Percentiles rank a stretch among this genome's conserved stretches.
Conservation (phyloP, 371 early-diverging fungal species). For the Mucor plumbeus region DNA sequence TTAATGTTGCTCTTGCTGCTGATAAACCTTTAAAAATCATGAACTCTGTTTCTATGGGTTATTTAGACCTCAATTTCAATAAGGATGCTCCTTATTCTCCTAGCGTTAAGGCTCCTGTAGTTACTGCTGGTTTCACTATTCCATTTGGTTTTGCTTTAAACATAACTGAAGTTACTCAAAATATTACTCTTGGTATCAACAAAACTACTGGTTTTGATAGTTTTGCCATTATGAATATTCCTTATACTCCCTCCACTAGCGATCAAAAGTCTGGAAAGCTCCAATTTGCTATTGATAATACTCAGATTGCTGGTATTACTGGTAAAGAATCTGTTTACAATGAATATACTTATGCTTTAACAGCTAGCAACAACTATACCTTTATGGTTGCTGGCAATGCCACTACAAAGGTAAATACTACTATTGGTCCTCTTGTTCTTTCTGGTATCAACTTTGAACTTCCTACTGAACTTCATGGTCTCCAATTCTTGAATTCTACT, state of each 20-base stretch:
- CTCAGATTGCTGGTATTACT: constrained; percentile 46
- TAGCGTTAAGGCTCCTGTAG: constrained; percentile 48
- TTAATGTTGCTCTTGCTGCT: constrained; percentile 57
- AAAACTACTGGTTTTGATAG: constrained; percentile 22
- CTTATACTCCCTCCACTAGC: constrained; percentile 49
- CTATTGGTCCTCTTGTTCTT: constrained; percentile 64
- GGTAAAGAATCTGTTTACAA: constrained; percentile 49
- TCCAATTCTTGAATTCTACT: constrained; percentile 64
- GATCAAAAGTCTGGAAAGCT: constrained; percentile 54
- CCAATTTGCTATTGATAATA: constrained; percentile 52
- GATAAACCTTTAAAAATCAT: constrained; percentile 54
- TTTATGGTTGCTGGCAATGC: constrained; percentile 59
- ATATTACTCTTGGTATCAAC: constrained; percentile 50
- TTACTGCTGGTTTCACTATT: constrained; percentile 57
- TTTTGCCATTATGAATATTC: constrained; percentile 54
- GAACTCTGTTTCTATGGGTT: constrained; percentile 58
- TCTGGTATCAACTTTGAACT: constrained; percentile 64
- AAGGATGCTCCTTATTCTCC: constrained; percentile 58
- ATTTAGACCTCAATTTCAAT: constrained; percentile 58
- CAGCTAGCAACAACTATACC: constrained; percentile 43
- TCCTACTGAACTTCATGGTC: constrained; percentile 56
- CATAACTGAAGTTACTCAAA: constrained; percentile 60
- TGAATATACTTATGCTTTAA: constrained; percentile 55
- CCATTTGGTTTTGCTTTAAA: constrained; percentile 65
- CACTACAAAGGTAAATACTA: constrained; percentile 58